Percentiles rank a stretch among this genome's conserved stretches.
Evolutionary conservation across 139 green algal species (phyloP).

Genomic region (Tetraselmis striata): DNA sequence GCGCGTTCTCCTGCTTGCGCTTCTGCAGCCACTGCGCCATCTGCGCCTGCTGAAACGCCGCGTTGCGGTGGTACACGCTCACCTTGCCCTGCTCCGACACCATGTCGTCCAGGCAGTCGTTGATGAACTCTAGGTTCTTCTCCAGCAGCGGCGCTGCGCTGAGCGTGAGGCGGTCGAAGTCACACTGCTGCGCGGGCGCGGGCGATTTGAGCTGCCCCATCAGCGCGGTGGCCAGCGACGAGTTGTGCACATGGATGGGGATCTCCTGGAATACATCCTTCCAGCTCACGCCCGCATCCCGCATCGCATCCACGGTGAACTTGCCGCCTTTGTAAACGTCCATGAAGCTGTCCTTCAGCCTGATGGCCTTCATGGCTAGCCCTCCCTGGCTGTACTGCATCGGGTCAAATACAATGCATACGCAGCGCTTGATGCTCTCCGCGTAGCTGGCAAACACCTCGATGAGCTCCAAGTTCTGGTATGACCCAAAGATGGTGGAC

Average conservation of each 20-base stretch:
- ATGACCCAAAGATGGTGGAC: conserved; percentile 65
- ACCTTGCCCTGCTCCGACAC: conserved; percentile 54
- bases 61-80: conserved; percentile 66
- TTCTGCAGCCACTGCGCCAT: conserved; percentile 69
- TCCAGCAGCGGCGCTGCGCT: conserved; percentile 68
- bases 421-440: conserved; percentile 90
- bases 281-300: conserved; percentile 65
- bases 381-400: conserved; percentile 31
- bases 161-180: conserved; percentile 76
- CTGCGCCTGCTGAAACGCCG: conserved; percentile 66
- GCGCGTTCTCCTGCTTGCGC: conserved; percentile 81
- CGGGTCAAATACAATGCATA: conserved; percentile 95
- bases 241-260: conserved; percentile 83
- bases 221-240: conserved; percentile 66
- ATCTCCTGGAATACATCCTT: conserved; percentile 93
- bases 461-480: conserved; percentile 92
- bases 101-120: conserved; percentile 93
- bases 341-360: conserved; percentile 86
- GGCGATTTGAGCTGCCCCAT: conserved; percentile 58
- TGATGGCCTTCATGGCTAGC: conserved; percentile 75
- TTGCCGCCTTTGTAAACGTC: conserved; percentile 60
- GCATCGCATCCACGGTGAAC: conserved; percentile 59
- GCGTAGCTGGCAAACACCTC: conserved; percentile 97
- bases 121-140: conserved; percentile 81
- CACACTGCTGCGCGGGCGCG: conserved; percentile 26